A percentile compares a stretch with the other conserved stretches of the same genome.
Conservation (phyloP, 75 land plant species). For the Pseudotsuga menziesii region DNA sequence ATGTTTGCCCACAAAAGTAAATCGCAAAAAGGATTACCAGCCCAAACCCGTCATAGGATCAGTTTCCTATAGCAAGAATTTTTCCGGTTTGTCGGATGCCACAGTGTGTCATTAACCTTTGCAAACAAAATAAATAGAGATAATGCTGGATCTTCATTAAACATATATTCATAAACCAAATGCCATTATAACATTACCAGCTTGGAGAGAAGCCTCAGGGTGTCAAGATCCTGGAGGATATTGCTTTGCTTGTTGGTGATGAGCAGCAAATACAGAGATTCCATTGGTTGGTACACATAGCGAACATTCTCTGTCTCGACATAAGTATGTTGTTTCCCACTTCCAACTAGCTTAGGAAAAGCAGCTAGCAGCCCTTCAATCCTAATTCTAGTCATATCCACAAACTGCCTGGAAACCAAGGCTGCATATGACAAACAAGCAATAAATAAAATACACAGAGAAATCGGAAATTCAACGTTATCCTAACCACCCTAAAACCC, state of each 20-base stretch:
- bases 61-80: background rate
- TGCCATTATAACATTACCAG: conserved; percentile 52
- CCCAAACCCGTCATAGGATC: background rate
- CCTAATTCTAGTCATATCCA: conserved; percentile 90
- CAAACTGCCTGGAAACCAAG: conserved; percentile 93
- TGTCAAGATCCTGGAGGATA: conserved; percentile 96
- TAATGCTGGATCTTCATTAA: background rate
- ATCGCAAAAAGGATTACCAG: background rate
- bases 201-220: conserved; percentile 84
- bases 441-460: background rate
- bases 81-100: background rate
- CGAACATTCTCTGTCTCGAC: conserved; percentile 99
- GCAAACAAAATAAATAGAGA: background rate
- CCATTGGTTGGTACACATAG: conserved; percentile 99
- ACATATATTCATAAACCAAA: background rate
- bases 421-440: conserved; percentile 43
- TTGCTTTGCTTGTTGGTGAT: conserved; percentile 98
- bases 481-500: background rate
- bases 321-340: conserved; percentile 97
- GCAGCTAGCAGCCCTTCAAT: conserved; percentile 98
- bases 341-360: conserved; percentile 95
- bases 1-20: background rate
- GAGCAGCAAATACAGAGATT: conserved; percentile 73
- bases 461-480: conserved; percentile 2
- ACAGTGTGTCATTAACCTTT: background rate